Base-by-base conservation (phyloP, 2,329 filamentous ascomycete genomes). In the Aspergillus neotritici region DNA sequence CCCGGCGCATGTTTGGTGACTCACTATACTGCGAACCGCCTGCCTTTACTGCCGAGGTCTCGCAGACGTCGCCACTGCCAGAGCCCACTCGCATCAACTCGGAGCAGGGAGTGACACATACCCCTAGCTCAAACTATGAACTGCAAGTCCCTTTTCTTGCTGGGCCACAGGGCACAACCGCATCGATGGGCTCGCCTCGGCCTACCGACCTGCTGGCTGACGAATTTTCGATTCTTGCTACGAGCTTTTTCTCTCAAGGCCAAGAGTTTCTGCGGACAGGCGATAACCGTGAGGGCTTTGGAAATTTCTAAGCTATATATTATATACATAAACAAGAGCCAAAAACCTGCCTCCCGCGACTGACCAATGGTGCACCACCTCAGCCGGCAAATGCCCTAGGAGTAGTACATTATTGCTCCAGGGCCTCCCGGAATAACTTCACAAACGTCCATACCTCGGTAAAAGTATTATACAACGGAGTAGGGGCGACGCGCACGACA, bases 401-500 rank as follows among this genome's bases (percentile, higher is more conserved):
- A 2, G 21, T 25, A 25, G 21, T 25, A 25, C 21, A 25, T 46
- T 36, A 51, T 16, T 33, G 41, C 17, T 49, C 41, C 46, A 65
- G 40, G 11, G 64, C 61, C n/a, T 49, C 50, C 48, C 58, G 63
- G 35, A 67, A 58, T 15, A 57, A 52, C 40, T 61, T 44, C 28
- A 64, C 63, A 59, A 86, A 87, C 5, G 57, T 61, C 66, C 66
- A 80, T 3, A 88, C 80, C 59, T 94, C 88, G 47, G 76, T 75
- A 61, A 85, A 94, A 1, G 77, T 81, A 59, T 90, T 90, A 65
- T 94, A 94, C 51, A 94, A 64, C 3, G 89, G 87, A 37, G 84
- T 83, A 1, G 89, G 88, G 1, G 88, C 87, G 0, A 93, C 81
- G 3, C 88, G 74, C 30, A 95, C 83, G 13, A 94, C 88, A 60